Evolutionary conservation across 805 yeast genomes (phyloP).

Genomic region (Hanseniaspora vineae): DNA sequence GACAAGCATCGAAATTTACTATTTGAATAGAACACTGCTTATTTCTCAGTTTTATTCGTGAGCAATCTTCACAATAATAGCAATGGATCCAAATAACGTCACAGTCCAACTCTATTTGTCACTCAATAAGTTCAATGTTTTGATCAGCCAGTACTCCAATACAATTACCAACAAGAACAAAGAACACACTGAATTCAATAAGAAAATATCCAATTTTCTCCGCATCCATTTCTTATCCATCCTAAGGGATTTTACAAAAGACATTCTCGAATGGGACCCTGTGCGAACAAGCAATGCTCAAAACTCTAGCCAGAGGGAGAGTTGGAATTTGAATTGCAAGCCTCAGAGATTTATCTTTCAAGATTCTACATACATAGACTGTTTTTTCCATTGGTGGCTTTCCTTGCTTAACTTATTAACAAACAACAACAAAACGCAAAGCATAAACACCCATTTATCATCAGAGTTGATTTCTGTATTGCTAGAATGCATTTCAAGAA

Average conservation of each 20-base stretch:
- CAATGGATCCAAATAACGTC: conserved; percentile 4
- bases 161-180: neutral
- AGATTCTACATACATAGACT: conserved; percentile 7
- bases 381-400: conserved; percentile 23
- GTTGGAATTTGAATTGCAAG: neutral
- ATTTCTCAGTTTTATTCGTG: too few species aligned
- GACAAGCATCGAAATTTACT: too few species aligned
- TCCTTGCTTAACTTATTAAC: conserved; percentile 16
- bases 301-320: too few species aligned
- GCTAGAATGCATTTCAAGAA: conserved; percentile 23
- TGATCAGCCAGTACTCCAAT: conserved; percentile 7
- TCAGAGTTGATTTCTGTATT: conserved; percentile 18
- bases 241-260: conserved; percentile 2
- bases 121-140: conserved; percentile 12
- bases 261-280: neutral
- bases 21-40: too few species aligned
- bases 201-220: conserved; percentile 8
- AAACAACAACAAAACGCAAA: conserved; percentile 8
- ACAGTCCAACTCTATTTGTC: conserved; percentile 14
- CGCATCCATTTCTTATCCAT: conserved; percentile 10
- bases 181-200: conserved; percentile 3
- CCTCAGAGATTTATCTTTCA: neutral
- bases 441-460: conserved; percentile 6
- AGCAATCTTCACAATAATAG: too few species aligned
- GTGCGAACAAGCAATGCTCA: too few species aligned